Evolutionary conservation across 1,284 basidiomycete species (phyloP), one percentile per base, ranked within the genome.

Genomic region (Volvariella volvacea): DNA sequence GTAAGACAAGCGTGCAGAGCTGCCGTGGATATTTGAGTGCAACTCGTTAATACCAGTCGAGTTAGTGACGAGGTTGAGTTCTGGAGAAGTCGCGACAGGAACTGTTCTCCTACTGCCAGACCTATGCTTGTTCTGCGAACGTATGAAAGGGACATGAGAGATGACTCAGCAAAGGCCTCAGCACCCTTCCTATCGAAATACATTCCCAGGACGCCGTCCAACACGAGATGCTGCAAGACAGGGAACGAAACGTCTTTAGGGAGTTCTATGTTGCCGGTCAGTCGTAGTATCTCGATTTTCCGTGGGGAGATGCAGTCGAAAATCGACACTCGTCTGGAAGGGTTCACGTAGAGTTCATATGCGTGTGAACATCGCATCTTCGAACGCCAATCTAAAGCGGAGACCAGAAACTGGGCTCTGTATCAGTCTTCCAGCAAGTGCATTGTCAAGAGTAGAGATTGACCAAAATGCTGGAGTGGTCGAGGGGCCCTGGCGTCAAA

Each of bases 331-430:
- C 58, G 54, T 16, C 60, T 65, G 15, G 54, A 54, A 4, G 63
- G 55, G 45, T 53, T 50, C 39, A 69, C 41, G 43, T 57, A 59
- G 4, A 70, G 60, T 49, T 69, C 61, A 48, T 71, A 69, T 1
- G 58, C 49, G 16, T 45, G 67, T 69, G 45, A 64, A 71, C 61
- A 73, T 63, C 2, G 64, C 63, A 7, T 54, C 48, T 49, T 72
- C 69, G 52, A 70, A 66, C 6, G 22, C 36, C 48, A 44, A 46
- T 16, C 49, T 56, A 40, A 44, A 61, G 49, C 43, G 46, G 17
- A 39, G 21, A 22, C 30, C 39, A 17, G 42, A 41, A 32, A 34
- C 46, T 41, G 16, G 17, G 28, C 3, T 20, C 15, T 19, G n/a
- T 16, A 22, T 19, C 25, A 17, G 17, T 4, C 16, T 14, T 20